Evolutionary conservation across 805 yeast species (phyloP), one percentile per base, ranked within the genome.

Genomic region (Ogataea salicorniae): DNA sequence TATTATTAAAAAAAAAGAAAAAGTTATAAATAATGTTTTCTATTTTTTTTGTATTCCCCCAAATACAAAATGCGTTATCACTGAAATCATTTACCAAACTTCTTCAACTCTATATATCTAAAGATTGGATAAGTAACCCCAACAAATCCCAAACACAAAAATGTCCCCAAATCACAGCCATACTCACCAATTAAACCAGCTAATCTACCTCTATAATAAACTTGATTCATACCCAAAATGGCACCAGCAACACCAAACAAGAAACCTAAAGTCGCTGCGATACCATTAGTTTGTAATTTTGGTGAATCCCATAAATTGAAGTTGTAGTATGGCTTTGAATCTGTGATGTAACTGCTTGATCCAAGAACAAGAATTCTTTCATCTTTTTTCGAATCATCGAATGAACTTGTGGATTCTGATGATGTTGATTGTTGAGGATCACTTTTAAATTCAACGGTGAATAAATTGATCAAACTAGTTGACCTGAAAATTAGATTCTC

Each of bases 151-250:
- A 85, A 77, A 14, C 85, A 72, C 35, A 88, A 63, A 81, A 91
- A 86, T 78, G 84, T 81, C 22, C 94, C 97, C 37, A 89, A 62
- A 62, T 89, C 96, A 17, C 89, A 95, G 47, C 87, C 90, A 51
- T 65, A 63, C 6, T 74, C 81, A 18, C 95, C 95, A 15, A 85
- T 69, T 5, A 70, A 57, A 29, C 64, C 64, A 13, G 95, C 95
- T 11, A 88, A 55, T 0, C 88, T 88, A 0, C 96, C 97, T 6
- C 76, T 71, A 74, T 84, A 89, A 66, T 89, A 89, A 6, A 81
- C 85, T 63, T 89, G 97, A 23, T 86, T 75, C 97, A 89, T 89
- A 6, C 96, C 95, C 18, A 88, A 68, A 2, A 85, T 88, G 0
- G 88, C 95, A 41, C 95, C 96, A 0, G 79, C 85, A 16, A 83